Conservation (phyloP, 1,284 basidiomycete species). For the Gomphus sp. region DNA sequence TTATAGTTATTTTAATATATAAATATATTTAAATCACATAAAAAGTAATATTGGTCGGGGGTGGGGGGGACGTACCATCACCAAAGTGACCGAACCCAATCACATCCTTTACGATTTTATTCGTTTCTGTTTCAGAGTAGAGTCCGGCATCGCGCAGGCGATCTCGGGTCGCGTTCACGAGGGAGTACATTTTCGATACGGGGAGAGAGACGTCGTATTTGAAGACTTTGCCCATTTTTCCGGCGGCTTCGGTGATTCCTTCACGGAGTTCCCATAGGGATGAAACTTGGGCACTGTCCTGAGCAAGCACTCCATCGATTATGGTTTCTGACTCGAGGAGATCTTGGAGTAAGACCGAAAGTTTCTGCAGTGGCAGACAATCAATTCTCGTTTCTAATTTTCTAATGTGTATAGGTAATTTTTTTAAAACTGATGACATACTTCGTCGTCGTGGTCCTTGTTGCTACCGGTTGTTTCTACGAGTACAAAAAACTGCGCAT, state of each 20-base stretch:
- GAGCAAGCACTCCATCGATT: conserved; percentile 87
- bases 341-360: conserved; percentile 42
- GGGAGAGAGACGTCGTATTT: conserved; percentile 98
- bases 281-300: conserved; percentile 85
- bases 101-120: conserved; percentile 37
- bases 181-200: conserved; percentile 78
- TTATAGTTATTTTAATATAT: too few relatives aligned
- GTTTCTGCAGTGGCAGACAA: conserved; percentile 10
- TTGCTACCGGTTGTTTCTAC: conserved; percentile 95
- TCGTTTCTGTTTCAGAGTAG: conserved; percentile 56
- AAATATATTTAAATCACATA: too few relatives aligned
- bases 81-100: conserved; percentile 67
- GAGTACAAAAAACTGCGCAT: conserved; percentile 83
- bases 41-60: too few relatives aligned
- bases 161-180: conserved; percentile 77
- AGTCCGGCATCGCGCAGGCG: conserved; percentile 47
- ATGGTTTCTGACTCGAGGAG: conserved; percentile 71
- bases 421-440: conserved; percentile 26
- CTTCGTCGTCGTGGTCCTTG: conserved; percentile 92
- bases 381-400: too few relatives aligned
- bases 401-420: too few relatives aligned
- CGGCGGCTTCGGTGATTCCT: conserved; percentile 86
- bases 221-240: conserved; percentile 92
- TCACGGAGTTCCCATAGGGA: conserved; percentile 94
- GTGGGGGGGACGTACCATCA: conserved; percentile 78